Evolutionary conservation across 192 early-diverging fungal genomes (phyloP).

Genomic region (Irineochytrium annulatum): DNA sequence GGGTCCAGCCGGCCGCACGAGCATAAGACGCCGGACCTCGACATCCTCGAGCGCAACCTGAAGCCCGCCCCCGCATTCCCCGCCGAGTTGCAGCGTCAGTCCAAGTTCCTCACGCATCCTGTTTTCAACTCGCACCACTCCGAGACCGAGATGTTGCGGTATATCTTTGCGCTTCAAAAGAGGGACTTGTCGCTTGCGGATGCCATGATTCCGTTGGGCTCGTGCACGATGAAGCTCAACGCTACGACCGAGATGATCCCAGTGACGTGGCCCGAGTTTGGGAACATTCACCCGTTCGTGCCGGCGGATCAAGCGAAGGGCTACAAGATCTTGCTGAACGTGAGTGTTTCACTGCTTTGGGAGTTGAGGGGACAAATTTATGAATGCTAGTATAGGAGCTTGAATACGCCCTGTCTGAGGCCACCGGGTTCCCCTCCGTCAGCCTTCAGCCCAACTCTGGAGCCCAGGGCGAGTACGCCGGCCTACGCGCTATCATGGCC

Average conservation of each 20-base stretch:
- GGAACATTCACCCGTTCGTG: slow-evolving; percentile 93
- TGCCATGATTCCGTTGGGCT: slow-evolving; percentile 98
- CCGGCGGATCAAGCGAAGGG: slow-evolving; percentile 92
- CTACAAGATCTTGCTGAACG: slow-evolving; percentile 78
- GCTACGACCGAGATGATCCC: slow-evolving; percentile 99
- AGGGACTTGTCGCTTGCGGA: slow-evolving; percentile 98
- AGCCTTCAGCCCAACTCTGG: slow-evolving; percentile 98
- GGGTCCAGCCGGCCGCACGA: slow-evolving; percentile 32
- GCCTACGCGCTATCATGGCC: slow-evolving; percentile 90
- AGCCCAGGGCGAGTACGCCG: slow-evolving; percentile 98
- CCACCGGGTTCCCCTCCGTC: slow-evolving; percentile 91
- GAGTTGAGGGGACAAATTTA: not conserved
- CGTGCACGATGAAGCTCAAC: slow-evolving; percentile 99
- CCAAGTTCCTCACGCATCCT: slow-evolving; percentile 78
- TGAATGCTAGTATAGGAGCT: slow-evolving; percentile 56
- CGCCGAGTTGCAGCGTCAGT: slow-evolving; percentile 63
- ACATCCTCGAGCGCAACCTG: slow-evolving; percentile 35
- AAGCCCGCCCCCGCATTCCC: slow-evolving; percentile 42
- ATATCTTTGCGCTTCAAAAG: slow-evolving; percentile 89
- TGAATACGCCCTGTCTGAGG: slow-evolving; percentile 79
- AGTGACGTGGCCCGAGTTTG: slow-evolving; percentile 98
- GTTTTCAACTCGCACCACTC: slow-evolving; percentile 96
- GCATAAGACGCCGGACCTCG: slow-evolving; percentile 37
- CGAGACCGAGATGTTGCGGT: slow-evolving; percentile 98
- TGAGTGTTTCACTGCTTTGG: slow-evolving; percentile 9